Percentiles rank a stretch among this genome's conserved stretches.
Evolutionary conservation across 106 monocot species (phyloP).

Genomic region (Cymbidium sinense): DNA sequence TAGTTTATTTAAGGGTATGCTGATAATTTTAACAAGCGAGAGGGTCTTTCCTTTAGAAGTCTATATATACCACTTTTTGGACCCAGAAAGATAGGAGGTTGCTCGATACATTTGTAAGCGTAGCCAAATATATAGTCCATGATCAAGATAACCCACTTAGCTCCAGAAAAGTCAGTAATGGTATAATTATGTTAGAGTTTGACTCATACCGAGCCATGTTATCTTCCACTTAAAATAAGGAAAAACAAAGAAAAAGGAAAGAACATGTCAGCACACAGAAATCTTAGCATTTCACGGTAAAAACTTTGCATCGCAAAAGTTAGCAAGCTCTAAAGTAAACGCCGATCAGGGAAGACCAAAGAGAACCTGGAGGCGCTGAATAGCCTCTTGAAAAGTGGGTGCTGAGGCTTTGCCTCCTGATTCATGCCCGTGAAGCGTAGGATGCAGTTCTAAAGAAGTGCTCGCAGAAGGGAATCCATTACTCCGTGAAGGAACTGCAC

Average conservation of each 20-base stretch:
- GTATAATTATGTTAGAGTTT: no score
- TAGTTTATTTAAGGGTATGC: no score
- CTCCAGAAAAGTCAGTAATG: no score
- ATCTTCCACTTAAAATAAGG: not conserved
- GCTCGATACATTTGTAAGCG: no score
- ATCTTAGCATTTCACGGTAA: not conserved
- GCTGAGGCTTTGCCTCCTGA: slow-evolving; percentile 9
- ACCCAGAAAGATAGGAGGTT: no score
- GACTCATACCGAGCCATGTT: no score
- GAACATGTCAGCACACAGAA: not conserved
- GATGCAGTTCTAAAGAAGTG: slow-evolving; percentile 9
- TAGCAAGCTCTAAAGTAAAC: not conserved
- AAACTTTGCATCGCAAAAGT: not conserved
- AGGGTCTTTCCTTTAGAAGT: no score
- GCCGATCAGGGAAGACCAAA: not conserved
- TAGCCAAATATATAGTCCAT: no score
- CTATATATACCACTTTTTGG: no score
- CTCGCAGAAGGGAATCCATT: slow-evolving; percentile 22
- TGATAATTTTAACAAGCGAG: no score
- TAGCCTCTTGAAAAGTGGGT: slow-evolving; percentile 87
- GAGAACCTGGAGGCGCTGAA: slow-evolving; percentile 82
- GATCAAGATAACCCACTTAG: no score
- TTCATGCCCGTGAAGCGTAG: not conserved
- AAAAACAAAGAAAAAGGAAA: not conserved
- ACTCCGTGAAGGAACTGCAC: slow-evolving; percentile 11